These are phyloP conservation scores for Mortierella polycephala DNA, from an alignment of 371 early-diverging fungal genomes.

Conservation along the genomic window DNA sequence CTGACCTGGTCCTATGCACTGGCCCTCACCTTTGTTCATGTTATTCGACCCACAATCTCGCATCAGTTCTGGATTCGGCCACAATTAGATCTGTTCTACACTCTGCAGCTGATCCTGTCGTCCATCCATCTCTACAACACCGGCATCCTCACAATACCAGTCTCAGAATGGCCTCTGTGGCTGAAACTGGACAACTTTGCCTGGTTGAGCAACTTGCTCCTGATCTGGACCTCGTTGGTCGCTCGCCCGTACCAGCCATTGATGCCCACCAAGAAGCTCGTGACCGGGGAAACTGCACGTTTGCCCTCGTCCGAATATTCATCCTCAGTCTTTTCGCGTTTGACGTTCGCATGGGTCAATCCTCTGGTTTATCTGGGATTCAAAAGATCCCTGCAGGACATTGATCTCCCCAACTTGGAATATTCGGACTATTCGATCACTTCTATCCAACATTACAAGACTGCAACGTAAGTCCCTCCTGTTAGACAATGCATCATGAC, in stretches of 20 bases:
- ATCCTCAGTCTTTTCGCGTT: constrained; percentile 61
- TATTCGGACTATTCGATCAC: constrained; percentile 28
- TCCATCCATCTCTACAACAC: constrained; percentile 21
- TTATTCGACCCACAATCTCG: constrained; percentile 28
- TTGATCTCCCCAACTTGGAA: constrained; percentile 59
- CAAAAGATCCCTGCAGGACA: constrained; percentile 60
- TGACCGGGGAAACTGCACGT: constrained; percentile 36
- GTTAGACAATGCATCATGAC: not conserved
- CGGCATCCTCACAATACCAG: constrained; percentile 11
- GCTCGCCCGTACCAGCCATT: constrained; percentile 30
- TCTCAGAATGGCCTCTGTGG: constrained; percentile 29
- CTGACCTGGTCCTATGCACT: constrained; percentile 35
- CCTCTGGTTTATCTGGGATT: constrained; percentile 65
- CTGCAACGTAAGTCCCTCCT: constrained; percentile 12
- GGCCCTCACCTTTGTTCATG: constrained; percentile 28
- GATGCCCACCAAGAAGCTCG: constrained; percentile 6
- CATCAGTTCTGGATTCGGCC: constrained; percentile 41
- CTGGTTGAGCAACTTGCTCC: constrained; percentile 10
- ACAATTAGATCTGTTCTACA: constrained; percentile 36
- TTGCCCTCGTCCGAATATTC: constrained; percentile 60
- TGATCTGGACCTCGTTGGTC: constrained; percentile 30
- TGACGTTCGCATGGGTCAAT: constrained; percentile 65
- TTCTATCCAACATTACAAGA: constrained; percentile 9
- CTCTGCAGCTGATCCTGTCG: constrained; percentile 25
- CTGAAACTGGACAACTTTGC: constrained; percentile 20